These are phyloP conservation scores for Phytophthora ramorum DNA, from an alignment of 352 stramenopile species.

Conservation along the genomic window DNA sequence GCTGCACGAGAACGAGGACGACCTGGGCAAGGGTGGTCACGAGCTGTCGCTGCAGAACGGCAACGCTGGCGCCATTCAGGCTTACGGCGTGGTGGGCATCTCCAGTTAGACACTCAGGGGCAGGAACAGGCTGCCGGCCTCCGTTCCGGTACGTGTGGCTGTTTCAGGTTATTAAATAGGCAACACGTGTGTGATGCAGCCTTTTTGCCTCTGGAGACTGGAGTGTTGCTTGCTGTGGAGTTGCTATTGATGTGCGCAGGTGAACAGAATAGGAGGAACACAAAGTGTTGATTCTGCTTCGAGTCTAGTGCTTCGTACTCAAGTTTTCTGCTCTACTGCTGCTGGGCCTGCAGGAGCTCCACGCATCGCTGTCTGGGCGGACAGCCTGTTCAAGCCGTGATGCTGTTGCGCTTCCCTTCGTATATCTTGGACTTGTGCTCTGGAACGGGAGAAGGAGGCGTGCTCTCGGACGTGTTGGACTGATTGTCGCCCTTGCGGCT, in stretches of 20 bases:
- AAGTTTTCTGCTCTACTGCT: not conserved
- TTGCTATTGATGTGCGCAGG: not conserved
- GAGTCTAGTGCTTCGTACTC: slow-evolving; percentile 20
- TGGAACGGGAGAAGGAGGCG: slow-evolving; percentile 24
- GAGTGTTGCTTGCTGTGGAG: slow-evolving; percentile 1
- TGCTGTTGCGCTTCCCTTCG: slow-evolving; percentile 26
- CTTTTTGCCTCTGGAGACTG: slow-evolving; percentile 11
- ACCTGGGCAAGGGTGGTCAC: slow-evolving; percentile 96
- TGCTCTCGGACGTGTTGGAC: slow-evolving; percentile 34
- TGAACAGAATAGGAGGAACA: not conserved
- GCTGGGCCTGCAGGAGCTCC: not conserved
- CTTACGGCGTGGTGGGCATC: slow-evolving; percentile 94
- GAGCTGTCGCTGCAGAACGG: slow-evolving; percentile 97
- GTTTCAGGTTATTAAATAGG: slow-evolving; percentile 33
- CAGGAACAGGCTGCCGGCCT: not conserved
- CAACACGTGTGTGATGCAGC: slow-evolving; percentile 23
- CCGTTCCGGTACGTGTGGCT: slow-evolving; percentile 2
- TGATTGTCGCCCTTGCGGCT: slow-evolving; percentile 38
- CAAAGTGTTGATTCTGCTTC: not conserved
- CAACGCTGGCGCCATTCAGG: slow-evolving; percentile 94
- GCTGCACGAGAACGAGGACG: slow-evolving; percentile 95
- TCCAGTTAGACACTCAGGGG: slow-evolving; percentile 56
- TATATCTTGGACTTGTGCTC: slow-evolving; percentile 27
- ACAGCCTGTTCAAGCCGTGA: slow-evolving; percentile 3
- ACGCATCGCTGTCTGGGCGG: not conserved